These are phyloP conservation scores for Kwoniella newhampshirensis DNA, from an alignment of 768 basidiomycete genomes.

Conservation along the genomic window DNA sequence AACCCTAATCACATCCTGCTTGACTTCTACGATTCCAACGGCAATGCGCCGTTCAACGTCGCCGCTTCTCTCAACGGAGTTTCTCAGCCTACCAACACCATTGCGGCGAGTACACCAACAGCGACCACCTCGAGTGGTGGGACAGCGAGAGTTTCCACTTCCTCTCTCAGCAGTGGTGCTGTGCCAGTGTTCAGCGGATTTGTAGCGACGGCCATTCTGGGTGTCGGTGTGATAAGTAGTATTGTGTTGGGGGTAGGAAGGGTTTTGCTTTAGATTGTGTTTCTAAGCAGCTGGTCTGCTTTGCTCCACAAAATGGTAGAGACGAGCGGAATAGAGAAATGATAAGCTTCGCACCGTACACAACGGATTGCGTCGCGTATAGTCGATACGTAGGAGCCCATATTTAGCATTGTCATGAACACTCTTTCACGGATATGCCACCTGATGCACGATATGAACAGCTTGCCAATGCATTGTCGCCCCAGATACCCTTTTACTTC, in stretches of 20 bases:
- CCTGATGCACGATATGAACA: no score
- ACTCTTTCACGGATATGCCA: no score
- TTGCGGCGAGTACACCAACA: conserved; percentile 18
- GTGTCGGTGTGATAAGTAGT: neutral
- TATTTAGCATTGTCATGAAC: no score
- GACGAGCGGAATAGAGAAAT: neutral
- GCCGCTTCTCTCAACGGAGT: conserved; percentile 51
- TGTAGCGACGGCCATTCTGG: neutral
- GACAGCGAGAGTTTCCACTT: conserved; percentile 6
- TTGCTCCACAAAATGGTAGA: neutral
- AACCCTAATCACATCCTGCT: conserved; percentile 51
- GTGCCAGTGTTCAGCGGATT: neutral
- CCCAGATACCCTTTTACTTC: conserved; percentile 7
- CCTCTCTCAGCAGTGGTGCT: conserved; percentile 10
- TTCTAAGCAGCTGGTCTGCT: conserved; percentile 17
- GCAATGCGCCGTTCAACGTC: conserved; percentile 45
- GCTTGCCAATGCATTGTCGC: neutral
- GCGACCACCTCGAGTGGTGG: neutral
- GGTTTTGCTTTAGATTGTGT: neutral
- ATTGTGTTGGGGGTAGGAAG: conserved; percentile 8
- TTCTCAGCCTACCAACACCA: conserved; percentile 48
- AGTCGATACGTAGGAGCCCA: no score
- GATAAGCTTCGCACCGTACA: no score
- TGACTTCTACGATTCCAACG: conserved; percentile 49
- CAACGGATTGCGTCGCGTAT: no score